Evolutionary conservation across 164 flowering plant species (phyloP), one percentile per base, ranked within the genome.

Genomic region (Santalum album): DNA sequence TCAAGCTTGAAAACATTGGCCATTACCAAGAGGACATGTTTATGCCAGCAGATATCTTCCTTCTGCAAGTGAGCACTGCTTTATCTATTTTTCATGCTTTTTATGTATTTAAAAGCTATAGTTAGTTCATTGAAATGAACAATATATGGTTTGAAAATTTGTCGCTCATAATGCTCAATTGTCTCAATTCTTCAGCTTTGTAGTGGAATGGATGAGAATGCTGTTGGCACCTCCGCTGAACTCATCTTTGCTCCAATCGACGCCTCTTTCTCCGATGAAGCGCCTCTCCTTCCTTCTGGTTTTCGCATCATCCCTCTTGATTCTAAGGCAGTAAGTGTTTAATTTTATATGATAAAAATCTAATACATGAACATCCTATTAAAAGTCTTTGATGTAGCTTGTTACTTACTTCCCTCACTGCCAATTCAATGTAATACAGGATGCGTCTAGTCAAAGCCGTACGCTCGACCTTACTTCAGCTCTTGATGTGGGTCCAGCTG

Each of bases 241-340:
- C 50, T 46, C 14, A 46, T 46, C 23, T 46, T 46, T 46, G 50
- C 50, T 23, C 50, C 50, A 20, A 46, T 46, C 18, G 50, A 46
- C 18, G 50, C 50, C 50, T 46, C 50, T 3, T 46, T 46, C 25
- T 20, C 50, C 1, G 50, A 46, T 23, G 50, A 46, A 20, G 50
- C 50, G 12, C 50, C 50, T 46, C 50, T 46, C 25, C 25, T 46
- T 10, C 50, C 50, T 11, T 46, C 50, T 19, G 50, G 50, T 6
- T 46, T 46, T 46, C 50, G 50, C 50, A 46, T 46, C 16, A 46
- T 46, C 23, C 50, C 50, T 20, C 50, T 46, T 19, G 50, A 46
- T n/a, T 10, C 50, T 10, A 23, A 23, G 16, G 25, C 23, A 6
- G 50, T 46, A n/a, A 23, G 25, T 46, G 50, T 10, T 29, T 3